Percentiles rank a stretch among this genome's conserved stretches.
These are phyloP conservation scores for Arabidopsis suecica DNA, from an alignment of 345 rosid species.

Conservation along the genomic window DNA sequence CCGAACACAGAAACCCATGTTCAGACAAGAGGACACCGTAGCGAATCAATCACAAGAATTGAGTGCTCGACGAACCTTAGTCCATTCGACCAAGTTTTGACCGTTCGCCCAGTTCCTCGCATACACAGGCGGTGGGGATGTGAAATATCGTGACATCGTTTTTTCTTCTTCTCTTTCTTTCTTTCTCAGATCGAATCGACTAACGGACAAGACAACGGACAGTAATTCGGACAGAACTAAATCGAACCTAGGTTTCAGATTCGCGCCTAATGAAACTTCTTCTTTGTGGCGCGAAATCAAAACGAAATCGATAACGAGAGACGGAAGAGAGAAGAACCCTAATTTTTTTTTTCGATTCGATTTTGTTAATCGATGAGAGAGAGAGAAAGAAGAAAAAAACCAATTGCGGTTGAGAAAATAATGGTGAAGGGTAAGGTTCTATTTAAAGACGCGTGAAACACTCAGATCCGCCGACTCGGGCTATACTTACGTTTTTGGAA, in stretches of 20 bases:
- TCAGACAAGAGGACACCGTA: slow-evolving; percentile 12
- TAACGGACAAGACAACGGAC: not conserved
- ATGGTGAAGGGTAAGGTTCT: slow-evolving; percentile 19
- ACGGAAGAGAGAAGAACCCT: slow-evolving; percentile 6
- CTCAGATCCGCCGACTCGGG: slow-evolving; percentile 49
- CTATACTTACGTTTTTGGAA: slow-evolving; percentile 23
- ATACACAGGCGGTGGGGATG: slow-evolving; percentile 54
- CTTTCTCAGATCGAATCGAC: slow-evolving; percentile 35
- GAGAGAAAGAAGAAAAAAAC: not conserved
- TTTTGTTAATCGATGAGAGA: not conserved
- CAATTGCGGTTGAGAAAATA: slow-evolving; percentile 21
- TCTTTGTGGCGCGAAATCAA: slow-evolving; percentile 33
- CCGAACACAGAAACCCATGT: slow-evolving; percentile 31
- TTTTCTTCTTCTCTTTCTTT: not conserved
- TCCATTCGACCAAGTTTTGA: slow-evolving; percentile 59
- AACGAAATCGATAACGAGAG: not conserved
- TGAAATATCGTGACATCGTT: slow-evolving; percentile 67
- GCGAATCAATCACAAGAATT: slow-evolving; percentile 43
- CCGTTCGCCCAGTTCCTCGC: slow-evolving; percentile 54
- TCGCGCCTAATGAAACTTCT: not conserved
- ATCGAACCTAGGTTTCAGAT: slow-evolving; percentile 32
- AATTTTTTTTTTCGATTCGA: not conserved
- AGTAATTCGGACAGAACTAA: slow-evolving; percentile 25
- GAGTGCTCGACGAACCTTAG: slow-evolving; percentile 72
- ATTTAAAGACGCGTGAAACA: slow-evolving; percentile 48